phyloP scores from a whole-genome alignment of 2,329 filamentous ascomycete species.

The Colletotrichum musae region DNA sequence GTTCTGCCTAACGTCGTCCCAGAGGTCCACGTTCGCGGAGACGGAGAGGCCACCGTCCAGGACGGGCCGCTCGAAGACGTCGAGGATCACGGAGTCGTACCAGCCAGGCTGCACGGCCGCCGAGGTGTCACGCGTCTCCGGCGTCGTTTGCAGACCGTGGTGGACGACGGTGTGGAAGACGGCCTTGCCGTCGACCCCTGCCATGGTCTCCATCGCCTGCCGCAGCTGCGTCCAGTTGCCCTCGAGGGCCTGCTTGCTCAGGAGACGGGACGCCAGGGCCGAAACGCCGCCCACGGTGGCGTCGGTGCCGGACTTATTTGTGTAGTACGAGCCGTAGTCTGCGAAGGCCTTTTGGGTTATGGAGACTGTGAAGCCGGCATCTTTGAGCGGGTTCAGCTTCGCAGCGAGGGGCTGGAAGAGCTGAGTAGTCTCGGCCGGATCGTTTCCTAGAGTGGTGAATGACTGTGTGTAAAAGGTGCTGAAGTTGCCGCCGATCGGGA shows the following conservation, averaged over 20 bases:
- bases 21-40: conserved; percentile 1
- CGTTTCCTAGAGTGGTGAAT: conserved; percentile 15
- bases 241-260: conserved; percentile 12
- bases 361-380: conserved; percentile 6
- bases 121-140: conserved; percentile 4
- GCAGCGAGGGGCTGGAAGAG: conserved; percentile 14
- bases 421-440: neutral
- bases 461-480: conserved; percentile 11
- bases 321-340: conserved; percentile 19
- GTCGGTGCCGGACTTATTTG: conserved; percentile 5
- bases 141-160: conserved; percentile 20
- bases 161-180: conserved; percentile 24
- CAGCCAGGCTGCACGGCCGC: conserved; percentile 23
- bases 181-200: conserved; percentile 1
- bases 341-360: conserved; percentile 11
- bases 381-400: neutral
- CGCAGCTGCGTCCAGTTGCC: conserved; percentile 2
- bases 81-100: conserved; percentile 18
- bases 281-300: conserved; percentile 3
- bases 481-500: conserved; percentile 19
- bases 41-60: conserved; percentile 12
- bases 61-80: conserved; percentile 62
- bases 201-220: conserved; percentile 17
- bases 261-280: conserved; percentile 9
- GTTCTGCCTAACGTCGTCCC: conserved; percentile 17